These are phyloP conservation scores for Nicotiana paniculata DNA, from an alignment of 257 asterid genomes.

Conservation along the genomic window DNA sequence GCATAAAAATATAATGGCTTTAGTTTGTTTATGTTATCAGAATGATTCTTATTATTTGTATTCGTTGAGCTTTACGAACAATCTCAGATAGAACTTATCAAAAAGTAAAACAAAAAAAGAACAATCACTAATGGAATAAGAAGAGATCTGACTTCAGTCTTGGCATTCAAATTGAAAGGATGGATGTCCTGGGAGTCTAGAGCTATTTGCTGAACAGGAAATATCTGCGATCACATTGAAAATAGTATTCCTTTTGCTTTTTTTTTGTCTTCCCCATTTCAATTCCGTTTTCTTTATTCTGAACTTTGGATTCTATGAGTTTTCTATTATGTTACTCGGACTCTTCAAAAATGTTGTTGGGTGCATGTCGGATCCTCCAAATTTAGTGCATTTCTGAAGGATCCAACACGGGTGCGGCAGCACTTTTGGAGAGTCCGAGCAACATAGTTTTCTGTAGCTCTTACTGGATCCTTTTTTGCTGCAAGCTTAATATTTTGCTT, in stretches of 20 bases:
- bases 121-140: background rate
- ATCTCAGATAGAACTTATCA: background rate
- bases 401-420: too few species aligned
- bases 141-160: background rate
- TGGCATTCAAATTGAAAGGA: background rate
- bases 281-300: background rate
- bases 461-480: background rate
- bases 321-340: background rate
- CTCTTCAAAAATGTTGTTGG: too few species aligned
- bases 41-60: background rate
- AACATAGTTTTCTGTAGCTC: background rate
- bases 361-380: too few species aligned
- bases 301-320: background rate
- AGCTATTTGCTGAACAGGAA: background rate
- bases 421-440: too few species aligned
- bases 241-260: too few species aligned
- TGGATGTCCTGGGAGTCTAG: background rate
- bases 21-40: background rate
- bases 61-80: background rate
- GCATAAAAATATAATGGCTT: background rate
- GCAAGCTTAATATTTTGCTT: background rate
- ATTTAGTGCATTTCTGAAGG: too few species aligned
- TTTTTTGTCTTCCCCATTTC: background rate
- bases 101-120: background rate
- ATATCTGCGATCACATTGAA: too few species aligned